These are phyloP conservation scores for Helotiales sp. DNA, from an alignment of 2,329 filamentous ascomycete genomes.

Conservation along the genomic window DNA sequence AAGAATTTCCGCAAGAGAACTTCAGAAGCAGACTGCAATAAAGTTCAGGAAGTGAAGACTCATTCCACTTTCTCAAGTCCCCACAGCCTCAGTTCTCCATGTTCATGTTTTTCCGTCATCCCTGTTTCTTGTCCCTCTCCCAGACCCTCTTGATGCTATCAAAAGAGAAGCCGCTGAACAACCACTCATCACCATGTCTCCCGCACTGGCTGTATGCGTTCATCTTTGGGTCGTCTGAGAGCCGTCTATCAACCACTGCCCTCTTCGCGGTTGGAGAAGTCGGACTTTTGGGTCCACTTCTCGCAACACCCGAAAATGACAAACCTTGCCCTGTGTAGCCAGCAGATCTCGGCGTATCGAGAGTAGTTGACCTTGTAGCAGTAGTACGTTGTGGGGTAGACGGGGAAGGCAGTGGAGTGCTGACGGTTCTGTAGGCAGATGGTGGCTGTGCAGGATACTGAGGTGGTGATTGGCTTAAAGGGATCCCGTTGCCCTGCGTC, in stretches of 20 bases:
- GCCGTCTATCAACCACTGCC: neutral
- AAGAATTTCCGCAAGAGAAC: neutral
- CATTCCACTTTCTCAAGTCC: neutral
- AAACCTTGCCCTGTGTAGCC: neutral
- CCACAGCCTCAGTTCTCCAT: neutral
- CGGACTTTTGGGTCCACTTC: neutral
- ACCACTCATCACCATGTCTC: conserved; percentile 29
- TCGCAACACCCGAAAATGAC: neutral
- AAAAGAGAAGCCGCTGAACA: conserved; percentile 23
- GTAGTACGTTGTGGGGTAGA: conserved; percentile 1
- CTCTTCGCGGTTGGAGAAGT: neutral
- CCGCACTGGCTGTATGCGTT: conserved; percentile 29
- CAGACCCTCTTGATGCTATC: conserved; percentile 20
- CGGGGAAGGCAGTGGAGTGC: conserved; percentile 1
- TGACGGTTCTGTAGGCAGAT: conserved; percentile 5
- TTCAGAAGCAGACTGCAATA: neutral
- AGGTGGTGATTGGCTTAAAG: conserved; percentile 1
- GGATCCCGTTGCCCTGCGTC: conserved; percentile 1
- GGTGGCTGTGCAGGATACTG: conserved; percentile 11
- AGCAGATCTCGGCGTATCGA: conserved; percentile 2
- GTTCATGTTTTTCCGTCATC: neutral
- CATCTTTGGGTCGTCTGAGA: conserved; percentile 9
- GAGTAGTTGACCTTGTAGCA: neutral
- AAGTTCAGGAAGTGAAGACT: neutral
- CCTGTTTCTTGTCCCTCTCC: conserved; percentile 13